phyloP scores from a whole-genome alignment of 768 basidiomycete species.

The Rhodotorula paludigena region DNA sequence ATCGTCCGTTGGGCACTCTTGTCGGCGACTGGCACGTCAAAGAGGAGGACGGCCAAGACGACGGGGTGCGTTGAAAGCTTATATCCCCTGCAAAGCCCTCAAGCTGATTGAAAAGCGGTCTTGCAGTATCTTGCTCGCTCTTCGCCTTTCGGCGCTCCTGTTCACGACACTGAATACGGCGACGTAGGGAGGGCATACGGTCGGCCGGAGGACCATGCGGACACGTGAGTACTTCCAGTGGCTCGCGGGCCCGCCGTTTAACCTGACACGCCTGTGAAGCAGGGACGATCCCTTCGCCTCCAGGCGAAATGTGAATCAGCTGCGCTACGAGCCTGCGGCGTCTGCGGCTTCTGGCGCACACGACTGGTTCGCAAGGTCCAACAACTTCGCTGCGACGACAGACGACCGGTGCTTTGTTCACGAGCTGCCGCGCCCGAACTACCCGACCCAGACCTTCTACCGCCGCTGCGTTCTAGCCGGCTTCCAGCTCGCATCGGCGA shows the following conservation, averaged over 20 bases:
- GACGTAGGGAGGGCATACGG: not conserved
- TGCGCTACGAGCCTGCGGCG: not conserved
- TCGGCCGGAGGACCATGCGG: not conserved
- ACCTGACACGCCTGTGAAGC: too few relatives aligned
- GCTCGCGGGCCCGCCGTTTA: too few relatives aligned
- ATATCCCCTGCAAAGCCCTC: not conserved
- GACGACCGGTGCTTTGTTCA: slow-evolving; percentile 14
- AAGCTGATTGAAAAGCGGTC: not conserved
- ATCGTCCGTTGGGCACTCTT: slow-evolving; percentile 18
- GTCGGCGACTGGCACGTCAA: slow-evolving; percentile 19
- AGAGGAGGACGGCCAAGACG: slow-evolving; percentile 13
- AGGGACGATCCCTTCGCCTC: not conserved
- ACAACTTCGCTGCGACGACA: slow-evolving; percentile 12
- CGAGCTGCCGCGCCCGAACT: slow-evolving; percentile 19
- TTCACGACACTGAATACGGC: not conserved
- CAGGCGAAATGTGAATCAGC: not conserved
- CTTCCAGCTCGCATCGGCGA: slow-evolving; percentile 20
- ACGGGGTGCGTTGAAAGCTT: slow-evolving; percentile 13
- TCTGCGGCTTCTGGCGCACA: not conserved
- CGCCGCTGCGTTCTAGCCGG: slow-evolving; percentile 17
- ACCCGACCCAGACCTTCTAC: slow-evolving; percentile 24
- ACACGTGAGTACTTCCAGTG: slow-evolving; percentile 9
- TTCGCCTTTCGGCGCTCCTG: slow-evolving; percentile 4
- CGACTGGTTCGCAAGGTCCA: not conserved
- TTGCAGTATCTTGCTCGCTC: slow-evolving; percentile 17